phyloP scores from a whole-genome alignment of 371 early-diverging fungal species.

The Capniomyces stellatus region DNA sequence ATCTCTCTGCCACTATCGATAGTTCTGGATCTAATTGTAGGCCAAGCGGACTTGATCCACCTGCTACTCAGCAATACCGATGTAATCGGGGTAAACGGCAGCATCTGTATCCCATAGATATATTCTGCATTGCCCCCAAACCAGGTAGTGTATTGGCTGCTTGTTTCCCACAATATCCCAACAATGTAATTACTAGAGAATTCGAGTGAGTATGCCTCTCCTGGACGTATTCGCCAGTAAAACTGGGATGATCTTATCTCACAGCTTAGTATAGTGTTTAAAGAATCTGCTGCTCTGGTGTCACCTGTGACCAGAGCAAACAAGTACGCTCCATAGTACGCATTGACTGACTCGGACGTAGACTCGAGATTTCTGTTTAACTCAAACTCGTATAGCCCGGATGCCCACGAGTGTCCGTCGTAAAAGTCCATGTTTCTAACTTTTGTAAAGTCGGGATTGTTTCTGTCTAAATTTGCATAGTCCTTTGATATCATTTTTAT shows the following conservation, averaged over 20 bases:
- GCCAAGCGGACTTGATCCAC: slow-evolving; percentile 22
- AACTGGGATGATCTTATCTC: slow-evolving; percentile 33
- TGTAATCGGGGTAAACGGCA: slow-evolving; percentile 50
- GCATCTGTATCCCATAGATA: slow-evolving; percentile 60
- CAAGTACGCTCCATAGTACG: slow-evolving; percentile 50
- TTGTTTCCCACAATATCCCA: slow-evolving; percentile 53
- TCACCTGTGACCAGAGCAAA: background rate
- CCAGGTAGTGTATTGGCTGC: slow-evolving; percentile 46
- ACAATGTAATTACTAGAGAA: slow-evolving; percentile 41
- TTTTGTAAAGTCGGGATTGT: slow-evolving; percentile 36
- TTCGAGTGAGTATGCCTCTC: slow-evolving; percentile 7
- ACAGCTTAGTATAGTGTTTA: slow-evolving; percentile 31
- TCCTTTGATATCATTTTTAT: slow-evolving; percentile 37
- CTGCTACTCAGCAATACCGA: slow-evolving; percentile 9
- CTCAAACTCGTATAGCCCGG: slow-evolving; percentile 40
- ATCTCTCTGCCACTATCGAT: background rate
- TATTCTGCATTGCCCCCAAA: slow-evolving; percentile 41
- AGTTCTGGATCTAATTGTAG: background rate
- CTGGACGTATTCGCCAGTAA: slow-evolving; percentile 31
- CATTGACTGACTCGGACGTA: slow-evolving; percentile 53
- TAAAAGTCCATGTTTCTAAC: slow-evolving; percentile 53
- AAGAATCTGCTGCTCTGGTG: slow-evolving; percentile 5
- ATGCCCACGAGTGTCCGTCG: slow-evolving; percentile 60
- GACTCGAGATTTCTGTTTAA: slow-evolving; percentile 63
- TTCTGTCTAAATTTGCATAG: slow-evolving; percentile 31